Percentiles rank a stretch among this genome's conserved stretches.
These are phyloP conservation scores for Alliaria petiolata DNA, from an alignment of 345 rosid genomes.

Conservation along the genomic window DNA sequence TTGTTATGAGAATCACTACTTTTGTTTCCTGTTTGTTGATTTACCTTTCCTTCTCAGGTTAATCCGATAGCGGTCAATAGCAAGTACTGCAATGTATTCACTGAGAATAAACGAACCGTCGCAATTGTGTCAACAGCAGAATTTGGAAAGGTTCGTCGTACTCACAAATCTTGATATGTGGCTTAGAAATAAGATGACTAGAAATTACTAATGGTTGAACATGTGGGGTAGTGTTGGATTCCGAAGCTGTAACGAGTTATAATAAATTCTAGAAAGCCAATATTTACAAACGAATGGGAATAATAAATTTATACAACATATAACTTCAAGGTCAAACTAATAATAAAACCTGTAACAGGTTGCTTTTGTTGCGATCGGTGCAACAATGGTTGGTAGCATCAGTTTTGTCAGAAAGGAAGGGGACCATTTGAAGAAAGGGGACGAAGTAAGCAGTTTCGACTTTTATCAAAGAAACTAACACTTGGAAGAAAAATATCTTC, in stretches of 20 bases:
- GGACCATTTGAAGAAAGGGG: constrained; percentile 66
- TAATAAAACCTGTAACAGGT: constrained; percentile 47
- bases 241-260: neutral
- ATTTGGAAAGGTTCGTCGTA: constrained; percentile 85
- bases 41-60: constrained; percentile 44
- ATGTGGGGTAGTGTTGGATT: neutral
- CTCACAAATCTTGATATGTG: neutral
- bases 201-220: neutral
- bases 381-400: constrained; percentile 96
- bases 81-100: constrained; percentile 90
- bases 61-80: constrained; percentile 96
- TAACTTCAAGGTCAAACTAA: neutral
- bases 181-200: too few species aligned
- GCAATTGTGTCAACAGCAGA: constrained; percentile 65
- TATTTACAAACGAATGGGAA: too few species aligned
- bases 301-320: too few species aligned
- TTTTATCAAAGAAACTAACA: neutral
- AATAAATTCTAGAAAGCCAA: neutral
- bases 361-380: constrained; percentile 92
- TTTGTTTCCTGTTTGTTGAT: neutral
- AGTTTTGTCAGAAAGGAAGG: constrained; percentile 58
- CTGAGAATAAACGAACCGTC: constrained; percentile 78
- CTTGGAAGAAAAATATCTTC: neutral
- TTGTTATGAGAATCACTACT: neutral
- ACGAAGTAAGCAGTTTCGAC: constrained; percentile 48